These are phyloP conservation scores for Penicillium antarcticum DNA, from an alignment of 495 filamentous ascomycete genomes.

Conservation along the genomic window DNA sequence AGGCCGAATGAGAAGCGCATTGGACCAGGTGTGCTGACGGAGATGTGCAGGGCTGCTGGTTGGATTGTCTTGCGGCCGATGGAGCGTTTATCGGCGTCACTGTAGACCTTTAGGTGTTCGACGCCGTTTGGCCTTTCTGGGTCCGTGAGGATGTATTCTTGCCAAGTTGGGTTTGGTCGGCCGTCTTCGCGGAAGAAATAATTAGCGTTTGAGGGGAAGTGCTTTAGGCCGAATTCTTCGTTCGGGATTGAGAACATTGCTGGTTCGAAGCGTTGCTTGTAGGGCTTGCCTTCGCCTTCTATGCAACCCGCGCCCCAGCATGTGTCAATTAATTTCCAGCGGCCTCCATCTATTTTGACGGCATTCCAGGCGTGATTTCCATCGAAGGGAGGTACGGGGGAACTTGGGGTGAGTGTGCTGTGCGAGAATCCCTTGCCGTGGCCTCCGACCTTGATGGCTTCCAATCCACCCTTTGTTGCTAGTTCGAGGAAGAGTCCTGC, in stretches of 20 bases:
- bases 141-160: conserved; percentile 67
- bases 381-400: conserved; percentile 55
- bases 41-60: conserved; percentile 56
- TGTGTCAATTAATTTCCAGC: conserved; percentile 88
- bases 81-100: conserved; percentile 55
- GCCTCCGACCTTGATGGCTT: conserved; percentile 65
- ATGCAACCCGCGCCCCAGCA: conserved; percentile 88
- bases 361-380: conserved; percentile 89
- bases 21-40: conserved; percentile 47
- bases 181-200: conserved; percentile 69
- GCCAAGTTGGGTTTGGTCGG: conserved; percentile 58
- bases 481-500: conserved; percentile 76
- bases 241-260: conserved; percentile 75
- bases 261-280: conserved; percentile 66
- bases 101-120: conserved; percentile 50
- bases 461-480: conserved; percentile 69
- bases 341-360: conserved; percentile 75
- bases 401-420: conserved; percentile 47
- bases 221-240: conserved; percentile 72
- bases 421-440: conserved; percentile 88
- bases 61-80: conserved; percentile 59
- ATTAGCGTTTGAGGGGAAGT: conserved; percentile 68
- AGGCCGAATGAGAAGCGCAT: conserved; percentile 75
- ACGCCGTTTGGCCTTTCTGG: conserved; percentile 40
- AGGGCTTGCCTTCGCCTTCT: conserved; percentile 47